Conservation (phyloP, 225 moss, liverwort and hornwort genomes). For the Lunularia cruciata region DNA sequence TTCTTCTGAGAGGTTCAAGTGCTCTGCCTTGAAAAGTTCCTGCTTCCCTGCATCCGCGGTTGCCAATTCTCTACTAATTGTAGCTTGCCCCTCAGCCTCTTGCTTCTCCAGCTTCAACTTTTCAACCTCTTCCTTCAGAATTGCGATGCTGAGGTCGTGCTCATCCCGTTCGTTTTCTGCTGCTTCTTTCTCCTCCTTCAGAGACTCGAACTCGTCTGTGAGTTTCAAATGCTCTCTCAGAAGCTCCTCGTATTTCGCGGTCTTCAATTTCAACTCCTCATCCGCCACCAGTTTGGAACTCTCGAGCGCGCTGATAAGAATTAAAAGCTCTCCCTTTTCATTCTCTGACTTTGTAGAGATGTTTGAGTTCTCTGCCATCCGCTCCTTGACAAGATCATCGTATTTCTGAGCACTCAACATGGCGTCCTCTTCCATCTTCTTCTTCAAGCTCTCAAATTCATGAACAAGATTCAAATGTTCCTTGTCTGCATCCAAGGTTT, state of each 20-base stretch:
- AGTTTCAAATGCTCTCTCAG: conserved; percentile 11
- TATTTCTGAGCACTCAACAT: conserved; percentile 10
- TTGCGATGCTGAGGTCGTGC: neutral
- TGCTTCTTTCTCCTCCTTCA: conserved; percentile 25
- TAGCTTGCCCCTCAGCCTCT: conserved; percentile 31
- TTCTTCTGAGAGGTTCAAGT: conserved; percentile 23
- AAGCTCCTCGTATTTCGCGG: conserved; percentile 23
- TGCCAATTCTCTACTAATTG: conserved; percentile 36
- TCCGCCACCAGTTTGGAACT: conserved; percentile 27
- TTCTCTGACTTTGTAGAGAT: conserved; percentile 27
- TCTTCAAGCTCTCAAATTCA: conserved; percentile 15
- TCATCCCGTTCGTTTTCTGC: conserved; percentile 13
- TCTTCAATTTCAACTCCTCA: conserved; percentile 16
- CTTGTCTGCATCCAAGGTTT: conserved; percentile 25
- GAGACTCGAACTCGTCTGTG: conserved; percentile 10
- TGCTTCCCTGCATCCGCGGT: conserved; percentile 14
- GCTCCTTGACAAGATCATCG: conserved; percentile 15
- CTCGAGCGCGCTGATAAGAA: conserved; percentile 24
- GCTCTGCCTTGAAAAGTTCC: neutral
- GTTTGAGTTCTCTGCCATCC: conserved; percentile 3
- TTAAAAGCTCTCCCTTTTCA: conserved; percentile 29
- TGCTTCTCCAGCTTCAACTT: conserved; percentile 31
- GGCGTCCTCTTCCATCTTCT: conserved; percentile 9
- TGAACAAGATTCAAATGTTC: conserved; percentile 1
- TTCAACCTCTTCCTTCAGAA: conserved; percentile 22